Conservation (phyloP, 192 early-diverging fungal genomes). For the Phycomyces nitens region DNA sequence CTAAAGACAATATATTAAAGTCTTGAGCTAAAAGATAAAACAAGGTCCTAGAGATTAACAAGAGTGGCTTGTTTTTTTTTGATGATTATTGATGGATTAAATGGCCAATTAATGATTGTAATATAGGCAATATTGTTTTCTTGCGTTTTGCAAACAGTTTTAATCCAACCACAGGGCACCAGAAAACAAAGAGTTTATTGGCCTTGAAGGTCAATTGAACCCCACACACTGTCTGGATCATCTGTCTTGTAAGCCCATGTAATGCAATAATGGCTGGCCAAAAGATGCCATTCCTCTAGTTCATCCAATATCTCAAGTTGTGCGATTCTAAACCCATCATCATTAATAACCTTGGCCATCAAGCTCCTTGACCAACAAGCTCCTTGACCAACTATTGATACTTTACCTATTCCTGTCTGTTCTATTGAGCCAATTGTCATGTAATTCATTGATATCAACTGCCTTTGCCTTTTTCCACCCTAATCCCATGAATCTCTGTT, state of each 20-base stretch:
- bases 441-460: constrained; percentile 60
- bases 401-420: constrained; percentile 21
- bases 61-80: no score
- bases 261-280: constrained; percentile 85
- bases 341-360: no score
- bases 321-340: constrained; percentile 57
- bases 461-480: constrained; percentile 61
- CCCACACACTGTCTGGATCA: not conserved
- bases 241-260: constrained; percentile 59
- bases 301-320: constrained; percentile 86
- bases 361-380: no score
- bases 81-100: no score
- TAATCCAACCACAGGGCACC: no score
- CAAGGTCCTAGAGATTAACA: no score
- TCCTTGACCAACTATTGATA: constrained; percentile 1
- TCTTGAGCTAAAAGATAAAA: no score
- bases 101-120: no score
- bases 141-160: no score
- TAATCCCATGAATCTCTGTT: constrained; percentile 55
- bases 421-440: constrained; percentile 37
- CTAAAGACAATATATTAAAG: no score
- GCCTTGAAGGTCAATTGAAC: not conserved
- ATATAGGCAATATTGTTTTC: no score
- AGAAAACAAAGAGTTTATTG: no score
- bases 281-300: constrained; percentile 84